phyloP scores from a whole-genome alignment of 306 rosid species.

The Lupinus albus region DNA sequence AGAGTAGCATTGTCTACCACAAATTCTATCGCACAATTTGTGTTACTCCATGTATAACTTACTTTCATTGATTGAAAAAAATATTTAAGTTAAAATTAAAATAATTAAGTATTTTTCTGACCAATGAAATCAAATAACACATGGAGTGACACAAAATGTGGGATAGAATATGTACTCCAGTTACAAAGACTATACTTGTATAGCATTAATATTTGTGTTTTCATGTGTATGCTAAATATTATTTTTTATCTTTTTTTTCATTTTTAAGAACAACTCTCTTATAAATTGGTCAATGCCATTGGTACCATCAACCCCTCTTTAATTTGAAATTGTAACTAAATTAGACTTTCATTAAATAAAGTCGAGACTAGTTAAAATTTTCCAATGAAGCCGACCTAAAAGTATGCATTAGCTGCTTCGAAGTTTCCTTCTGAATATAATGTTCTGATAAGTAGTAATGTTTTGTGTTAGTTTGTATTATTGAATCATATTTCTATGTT shows the following conservation, averaged over 20 bases:
- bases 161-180: no score
- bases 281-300: conserved; percentile 24
- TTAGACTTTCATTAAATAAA: not conserved
- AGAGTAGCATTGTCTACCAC: conserved; percentile 14
- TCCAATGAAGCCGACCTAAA: not conserved
- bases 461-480: no score
- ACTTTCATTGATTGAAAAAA: no score
- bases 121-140: no score
- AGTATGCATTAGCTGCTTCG: not conserved
- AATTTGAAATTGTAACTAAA: not conserved
- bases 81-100: no score
- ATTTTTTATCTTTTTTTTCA: not conserved
- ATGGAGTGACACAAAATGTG: no score
- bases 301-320: not conserved
- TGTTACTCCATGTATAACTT: no score
- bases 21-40: no score
- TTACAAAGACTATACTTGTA: no score
- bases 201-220: not conserved
- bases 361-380: not conserved
- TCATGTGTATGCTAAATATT: not conserved
- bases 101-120: no score
- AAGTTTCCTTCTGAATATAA: not conserved
- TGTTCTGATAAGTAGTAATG: no score
- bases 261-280: conserved; percentile 14
- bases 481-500: not conserved